These are phyloP conservation scores for Aspergillus transmontanensis DNA, from an alignment of 2,329 filamentous ascomycete species.

Conservation along the genomic window DNA sequence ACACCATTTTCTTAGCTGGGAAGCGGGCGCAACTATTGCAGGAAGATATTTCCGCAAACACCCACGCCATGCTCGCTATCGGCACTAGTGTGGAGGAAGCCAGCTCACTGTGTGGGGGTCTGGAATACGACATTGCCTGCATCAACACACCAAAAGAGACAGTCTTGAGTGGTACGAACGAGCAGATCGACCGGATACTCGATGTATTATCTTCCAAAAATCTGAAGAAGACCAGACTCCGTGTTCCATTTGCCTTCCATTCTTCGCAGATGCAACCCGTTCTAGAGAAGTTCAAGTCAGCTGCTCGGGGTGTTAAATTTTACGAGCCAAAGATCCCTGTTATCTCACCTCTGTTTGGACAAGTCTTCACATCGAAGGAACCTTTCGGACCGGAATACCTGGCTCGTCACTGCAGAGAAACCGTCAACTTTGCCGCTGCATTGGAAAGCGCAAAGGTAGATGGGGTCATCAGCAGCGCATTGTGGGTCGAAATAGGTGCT, in stretches of 20 bases:
- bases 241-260: slow-evolving; percentile 51
- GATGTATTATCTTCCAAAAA: slow-evolving; percentile 38
- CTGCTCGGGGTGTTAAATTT: slow-evolving; percentile 42
- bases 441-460: slow-evolving; percentile 35
- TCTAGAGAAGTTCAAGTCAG: slow-evolving; percentile 42
- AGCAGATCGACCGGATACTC: slow-evolving; percentile 40
- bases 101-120: slow-evolving; percentile 59
- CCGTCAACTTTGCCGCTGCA: slow-evolving; percentile 50
- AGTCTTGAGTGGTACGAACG: slow-evolving; percentile 43
- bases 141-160: slow-evolving; percentile 49
- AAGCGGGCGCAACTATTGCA: slow-evolving; percentile 45
- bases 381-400: slow-evolving; percentile 54
- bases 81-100: slow-evolving; percentile 33
- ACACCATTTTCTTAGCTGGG: slow-evolving; percentile 56
- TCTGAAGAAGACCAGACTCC: slow-evolving; percentile 45
- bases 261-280: slow-evolving; percentile 51
- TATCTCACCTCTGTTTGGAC: slow-evolving; percentile 49
- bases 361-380: slow-evolving; percentile 51
- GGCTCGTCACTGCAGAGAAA: slow-evolving; percentile 44
- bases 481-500: slow-evolving; percentile 68
- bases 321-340: slow-evolving; percentile 44
- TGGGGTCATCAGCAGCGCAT: slow-evolving; percentile 64
- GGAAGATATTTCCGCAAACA: slow-evolving; percentile 38
- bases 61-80: slow-evolving; percentile 49
- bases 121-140: slow-evolving; percentile 39